Evolutionary conservation across 2,329 filamentous ascomycete species (phyloP).

Genomic region (Fusarium virguliforme): DNA sequence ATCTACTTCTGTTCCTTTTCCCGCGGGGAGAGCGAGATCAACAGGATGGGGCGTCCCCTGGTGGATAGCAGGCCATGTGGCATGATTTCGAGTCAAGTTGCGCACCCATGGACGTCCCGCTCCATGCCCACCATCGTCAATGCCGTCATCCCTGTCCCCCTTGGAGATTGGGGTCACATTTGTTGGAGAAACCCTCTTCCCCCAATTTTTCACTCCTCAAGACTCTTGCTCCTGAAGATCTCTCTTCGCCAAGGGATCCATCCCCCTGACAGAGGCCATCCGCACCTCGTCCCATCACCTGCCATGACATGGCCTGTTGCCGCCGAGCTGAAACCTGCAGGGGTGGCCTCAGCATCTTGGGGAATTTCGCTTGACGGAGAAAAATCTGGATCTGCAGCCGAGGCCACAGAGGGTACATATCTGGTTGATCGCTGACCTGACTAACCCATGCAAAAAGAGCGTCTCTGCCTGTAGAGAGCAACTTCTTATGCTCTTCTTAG

Average conservation of each 20-base stretch:
- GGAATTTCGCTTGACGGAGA: neutral
- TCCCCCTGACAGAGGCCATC: neutral
- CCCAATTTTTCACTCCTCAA: neutral
- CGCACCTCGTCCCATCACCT: neutral
- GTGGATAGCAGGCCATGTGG: conserved; percentile 11
- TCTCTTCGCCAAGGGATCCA: neutral
- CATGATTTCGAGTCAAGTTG: neutral
- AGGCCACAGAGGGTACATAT: neutral
- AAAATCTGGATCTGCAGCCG: neutral
- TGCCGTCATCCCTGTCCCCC: neutral
- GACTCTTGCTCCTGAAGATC: conserved; percentile 10
- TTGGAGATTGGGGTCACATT: neutral
- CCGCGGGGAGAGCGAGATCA: neutral
- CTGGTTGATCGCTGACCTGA: too few species aligned
- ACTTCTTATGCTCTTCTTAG: too few species aligned
- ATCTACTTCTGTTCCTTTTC: neutral
- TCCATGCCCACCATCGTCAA: neutral
- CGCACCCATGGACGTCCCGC: neutral
- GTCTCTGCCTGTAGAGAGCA: too few species aligned
- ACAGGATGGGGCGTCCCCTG: neutral
- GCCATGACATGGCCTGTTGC: conserved; percentile 6
- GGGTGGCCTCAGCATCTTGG: neutral
- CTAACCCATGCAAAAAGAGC: too few species aligned
- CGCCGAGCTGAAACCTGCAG: conserved; percentile 5
- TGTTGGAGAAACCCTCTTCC: conserved; percentile 8